Conservation (phyloP, 768 basidiomycete species). For the Trametes cubensis region DNA sequence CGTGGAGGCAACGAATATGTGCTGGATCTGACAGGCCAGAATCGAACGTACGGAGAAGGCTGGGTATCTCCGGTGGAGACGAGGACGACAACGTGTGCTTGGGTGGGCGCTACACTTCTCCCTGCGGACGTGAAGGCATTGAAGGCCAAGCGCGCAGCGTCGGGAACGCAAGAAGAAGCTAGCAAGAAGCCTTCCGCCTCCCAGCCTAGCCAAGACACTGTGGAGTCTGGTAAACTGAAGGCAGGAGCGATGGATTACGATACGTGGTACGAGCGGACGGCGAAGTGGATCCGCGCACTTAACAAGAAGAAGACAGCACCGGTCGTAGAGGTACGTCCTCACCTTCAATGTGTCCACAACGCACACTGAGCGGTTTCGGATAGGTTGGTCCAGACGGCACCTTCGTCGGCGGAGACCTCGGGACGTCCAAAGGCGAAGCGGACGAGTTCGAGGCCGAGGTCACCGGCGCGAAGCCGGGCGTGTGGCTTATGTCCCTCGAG, state of each 20-base stretch:
- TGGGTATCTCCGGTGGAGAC: not conserved
- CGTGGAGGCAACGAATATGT: not conserved
- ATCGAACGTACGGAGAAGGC: not conserved
- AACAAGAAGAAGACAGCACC: not conserved
- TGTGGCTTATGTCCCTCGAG: slow-evolving; percentile 6
- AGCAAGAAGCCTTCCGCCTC: not conserved
- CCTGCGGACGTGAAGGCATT: not conserved
- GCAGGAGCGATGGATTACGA: not conserved
- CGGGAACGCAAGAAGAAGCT: not conserved
- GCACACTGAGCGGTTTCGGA: not conserved
- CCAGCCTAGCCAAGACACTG: not conserved
- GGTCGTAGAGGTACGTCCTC: not conserved
- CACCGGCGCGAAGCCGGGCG: not conserved
- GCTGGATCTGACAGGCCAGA: not conserved
- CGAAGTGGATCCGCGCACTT: not conserved
- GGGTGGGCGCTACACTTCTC: not conserved
- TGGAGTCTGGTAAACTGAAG: no score
- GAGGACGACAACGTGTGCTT: not conserved
- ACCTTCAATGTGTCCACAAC: not conserved
- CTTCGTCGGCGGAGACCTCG: slow-evolving; percentile 4
- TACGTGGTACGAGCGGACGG: not conserved
- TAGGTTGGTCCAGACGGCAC: slow-evolving; percentile 2
- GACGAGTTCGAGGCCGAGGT: slow-evolving; percentile 8
- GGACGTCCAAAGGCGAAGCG: not conserved
- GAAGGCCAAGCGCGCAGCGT: not conserved